These are phyloP conservation scores for Botrytis byssoidea DNA, from an alignment of 2,329 filamentous ascomycete species.

Conservation along the genomic window DNA sequence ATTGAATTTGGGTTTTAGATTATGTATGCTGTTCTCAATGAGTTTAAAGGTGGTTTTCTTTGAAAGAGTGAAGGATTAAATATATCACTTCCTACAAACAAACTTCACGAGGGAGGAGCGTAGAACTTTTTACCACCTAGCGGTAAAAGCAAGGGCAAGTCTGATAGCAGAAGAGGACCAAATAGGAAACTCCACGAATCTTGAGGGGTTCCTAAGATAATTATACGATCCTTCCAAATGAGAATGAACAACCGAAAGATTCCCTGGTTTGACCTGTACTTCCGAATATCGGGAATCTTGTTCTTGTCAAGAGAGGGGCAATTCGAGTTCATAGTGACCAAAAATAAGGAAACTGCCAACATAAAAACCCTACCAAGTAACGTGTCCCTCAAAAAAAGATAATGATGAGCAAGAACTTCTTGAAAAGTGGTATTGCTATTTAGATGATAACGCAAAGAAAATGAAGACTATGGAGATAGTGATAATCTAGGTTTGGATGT, in stretches of 20 bases:
- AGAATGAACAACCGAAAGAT: background rate
- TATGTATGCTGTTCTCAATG: background rate
- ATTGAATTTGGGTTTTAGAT: background rate
- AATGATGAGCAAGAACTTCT: background rate
- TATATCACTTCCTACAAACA: background rate
- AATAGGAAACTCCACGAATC: background rate
- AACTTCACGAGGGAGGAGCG: background rate
- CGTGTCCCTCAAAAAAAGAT: background rate
- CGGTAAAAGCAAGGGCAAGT: background rate
- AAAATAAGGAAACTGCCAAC: background rate
- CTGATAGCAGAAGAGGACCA: background rate
- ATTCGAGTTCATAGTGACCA: background rate
- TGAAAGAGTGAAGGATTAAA: background rate
- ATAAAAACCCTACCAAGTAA: background rate
- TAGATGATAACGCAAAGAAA: background rate
- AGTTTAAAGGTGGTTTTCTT: background rate
- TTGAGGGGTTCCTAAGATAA: background rate
- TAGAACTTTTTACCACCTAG: background rate
- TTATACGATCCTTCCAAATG: background rate
- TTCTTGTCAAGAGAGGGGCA: background rate
- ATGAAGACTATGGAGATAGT: background rate
- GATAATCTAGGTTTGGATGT: background rate
- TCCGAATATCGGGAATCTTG: background rate
- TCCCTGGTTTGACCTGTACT: background rate
- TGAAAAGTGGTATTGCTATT: background rate